phyloP scores from a whole-genome alignment of 108 stramenopile genomes.

The Epithemia pelagica region DNA sequence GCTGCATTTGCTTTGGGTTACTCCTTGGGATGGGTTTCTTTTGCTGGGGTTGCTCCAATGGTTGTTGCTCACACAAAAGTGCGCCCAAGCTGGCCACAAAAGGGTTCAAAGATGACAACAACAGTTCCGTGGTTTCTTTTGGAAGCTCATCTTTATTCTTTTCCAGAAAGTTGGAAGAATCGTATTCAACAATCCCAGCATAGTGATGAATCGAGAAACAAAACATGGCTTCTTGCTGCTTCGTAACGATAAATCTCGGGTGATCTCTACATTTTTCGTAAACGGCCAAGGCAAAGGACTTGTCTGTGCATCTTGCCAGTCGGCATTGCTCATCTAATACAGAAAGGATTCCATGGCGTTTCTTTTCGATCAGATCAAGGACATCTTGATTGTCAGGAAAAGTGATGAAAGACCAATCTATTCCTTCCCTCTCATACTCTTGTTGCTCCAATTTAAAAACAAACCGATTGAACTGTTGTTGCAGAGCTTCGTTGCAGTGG shows the following conservation, averaged over 20 bases:
- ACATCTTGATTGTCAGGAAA: conserved; percentile 97
- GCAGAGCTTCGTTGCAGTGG: conserved; percentile 89
- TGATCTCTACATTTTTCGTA: conserved; percentile 59
- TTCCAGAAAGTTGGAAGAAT: conserved; percentile 67
- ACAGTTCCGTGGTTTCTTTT: conserved; percentile 76
- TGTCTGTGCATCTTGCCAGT: conserved; percentile 55
- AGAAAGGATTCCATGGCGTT: conserved; percentile 61
- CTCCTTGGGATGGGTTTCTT: conserved; percentile 7
- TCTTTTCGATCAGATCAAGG: conserved; percentile 87
- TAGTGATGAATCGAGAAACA: conserved; percentile 84
- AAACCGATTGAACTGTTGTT: conserved; percentile 89
- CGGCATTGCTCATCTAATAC: conserved; percentile 80
- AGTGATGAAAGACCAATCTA: conserved; percentile 80
- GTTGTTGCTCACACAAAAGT: conserved; percentile 9
- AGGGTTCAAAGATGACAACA: conserved; percentile 37
- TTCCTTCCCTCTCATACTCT: conserved; percentile 78
- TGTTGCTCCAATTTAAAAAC: conserved; percentile 81
- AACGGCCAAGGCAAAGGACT: conserved; percentile 48
- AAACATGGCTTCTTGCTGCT: conserved; percentile 48
- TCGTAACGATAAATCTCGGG: conserved; percentile 46
- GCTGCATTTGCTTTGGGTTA: conserved; percentile 17
- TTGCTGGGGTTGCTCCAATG: conserved; percentile 1
- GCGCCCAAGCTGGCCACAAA: conserved; percentile 39
- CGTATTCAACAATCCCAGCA: conserved; percentile 81
- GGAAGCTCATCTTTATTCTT: conserved; percentile 91